Base-by-base conservation (phyloP, 148 eudicot genomes). In the Mesembryanthemum crystallinum region DNA sequence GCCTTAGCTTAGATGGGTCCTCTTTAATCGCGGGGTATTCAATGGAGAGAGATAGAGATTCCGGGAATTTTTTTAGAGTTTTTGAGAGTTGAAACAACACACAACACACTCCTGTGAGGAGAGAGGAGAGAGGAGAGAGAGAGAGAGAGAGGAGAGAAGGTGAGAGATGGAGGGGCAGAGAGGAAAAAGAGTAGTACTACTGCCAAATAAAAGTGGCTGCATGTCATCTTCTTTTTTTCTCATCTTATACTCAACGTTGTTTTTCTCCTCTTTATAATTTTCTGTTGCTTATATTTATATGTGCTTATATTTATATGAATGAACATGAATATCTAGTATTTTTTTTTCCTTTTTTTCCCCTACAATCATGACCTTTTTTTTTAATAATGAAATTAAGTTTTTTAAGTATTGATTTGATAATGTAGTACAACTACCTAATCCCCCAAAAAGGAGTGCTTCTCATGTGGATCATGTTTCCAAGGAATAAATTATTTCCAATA, bases 181-280 rank as follows among this genome's bases (percentile, higher is more conserved):
- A 35, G 33, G 37, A 57, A 29, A 15, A 47, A 32, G 52, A 35
- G 32, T 8, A 39, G 42, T 64, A 49, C 33, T 74, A 45, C 29
- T 35, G 60, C 47, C 77, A 71, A 80, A 76, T 76, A 71, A 70
- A 80, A 80, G 72, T 55, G 79, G 79, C 79, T 72, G 83, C 76
- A 76, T 80, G 79, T 76, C 72, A 71, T 75, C 72, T 76, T 65
- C 64, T 71, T 65, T 71, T 64, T 29, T 37, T 35, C 57, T 54
- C 27, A 10, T 58, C 27, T 10, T 0, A 21, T 66, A 20, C 58
- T 74, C 67, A 17, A 69, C 59, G 60, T 8, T 11, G 49, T 45
- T 45, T 67, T 29, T 64, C 23, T 10, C 13, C 58, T 52, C 58
- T 15, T 15, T 12, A 9, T 47, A 47, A 10, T 47, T 9, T 52